phyloP scores from a whole-genome alignment of 2,329 filamentous ascomycete species.

The Neospermospora avenae region DNA sequence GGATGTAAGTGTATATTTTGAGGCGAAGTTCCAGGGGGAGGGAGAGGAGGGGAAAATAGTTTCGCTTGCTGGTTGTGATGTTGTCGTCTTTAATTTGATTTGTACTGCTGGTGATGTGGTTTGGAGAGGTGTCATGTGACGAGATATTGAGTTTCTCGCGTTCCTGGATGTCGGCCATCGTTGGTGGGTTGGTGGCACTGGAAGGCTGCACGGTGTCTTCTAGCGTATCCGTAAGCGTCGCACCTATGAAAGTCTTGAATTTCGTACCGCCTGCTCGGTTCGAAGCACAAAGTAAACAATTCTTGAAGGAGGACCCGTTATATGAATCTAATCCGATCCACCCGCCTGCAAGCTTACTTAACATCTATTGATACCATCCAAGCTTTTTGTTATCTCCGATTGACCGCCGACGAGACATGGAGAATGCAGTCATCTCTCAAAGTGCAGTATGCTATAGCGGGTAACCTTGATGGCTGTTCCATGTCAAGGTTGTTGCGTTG shows the following conservation, averaged over 20 bases:
- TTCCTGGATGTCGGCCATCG: constrained; percentile 6
- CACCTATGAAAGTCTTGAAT: not conserved
- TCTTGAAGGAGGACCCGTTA: not conserved
- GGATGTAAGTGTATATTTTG: too few species aligned
- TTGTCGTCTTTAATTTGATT: not conserved
- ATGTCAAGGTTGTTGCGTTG: not conserved
- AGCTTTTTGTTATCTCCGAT: not conserved
- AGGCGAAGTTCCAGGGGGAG: constrained; percentile 28
- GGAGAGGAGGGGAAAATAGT: constrained; percentile 25
- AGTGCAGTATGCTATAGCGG: not conserved
- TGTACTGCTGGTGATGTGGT: not conserved
- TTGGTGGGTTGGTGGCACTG: not conserved
- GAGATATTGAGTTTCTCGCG: not conserved
- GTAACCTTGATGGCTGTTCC: constrained; percentile 3
- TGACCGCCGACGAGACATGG: not conserved
- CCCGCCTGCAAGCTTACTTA: not conserved
- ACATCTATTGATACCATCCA: not conserved
- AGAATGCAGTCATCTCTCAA: not conserved
- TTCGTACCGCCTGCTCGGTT: not conserved
- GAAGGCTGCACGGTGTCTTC: not conserved
- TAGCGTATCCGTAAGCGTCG: not conserved
- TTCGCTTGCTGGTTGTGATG: not conserved
- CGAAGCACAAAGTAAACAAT: not conserved
- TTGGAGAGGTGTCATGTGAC: not conserved
- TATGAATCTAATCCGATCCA: not conserved